Percentiles rank a stretch among this genome's conserved stretches.
Conservation (phyloP, 1,284 basidiomycete species). For the Calocybe gambosa region DNA sequence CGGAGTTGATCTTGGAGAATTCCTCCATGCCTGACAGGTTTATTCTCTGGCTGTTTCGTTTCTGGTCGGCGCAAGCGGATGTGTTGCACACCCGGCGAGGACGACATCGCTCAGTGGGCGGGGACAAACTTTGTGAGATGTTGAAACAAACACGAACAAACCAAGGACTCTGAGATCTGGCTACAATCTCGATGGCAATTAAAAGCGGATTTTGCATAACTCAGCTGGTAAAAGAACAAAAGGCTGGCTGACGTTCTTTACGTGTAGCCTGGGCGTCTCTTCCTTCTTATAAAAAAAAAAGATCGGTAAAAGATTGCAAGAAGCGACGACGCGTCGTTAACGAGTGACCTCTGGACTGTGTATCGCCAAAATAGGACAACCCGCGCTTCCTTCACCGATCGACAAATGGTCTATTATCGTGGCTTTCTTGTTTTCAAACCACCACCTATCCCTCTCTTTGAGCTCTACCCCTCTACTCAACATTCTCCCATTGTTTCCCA, state of each 20-base stretch:
- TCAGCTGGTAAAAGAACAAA: background rate
- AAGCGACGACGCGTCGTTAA: conserved; percentile 12
- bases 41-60: conserved; percentile 27
- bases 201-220: background rate
- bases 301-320: background rate
- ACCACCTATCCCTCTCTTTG: conserved; percentile 22
- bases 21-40: conserved; percentile 47
- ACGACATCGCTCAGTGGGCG: conserved; percentile 22
- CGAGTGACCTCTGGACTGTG: conserved; percentile 12
- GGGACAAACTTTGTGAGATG: background rate
- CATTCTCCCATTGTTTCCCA: conserved; percentile 14
- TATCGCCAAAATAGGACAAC: conserved; percentile 15
- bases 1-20: conserved; percentile 74
- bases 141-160: conserved; percentile 10
- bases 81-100: conserved; percentile 33
- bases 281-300: conserved; percentile 8
- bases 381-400: conserved; percentile 36
- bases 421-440: conserved; percentile 32
- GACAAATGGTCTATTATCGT: conserved; percentile 27
- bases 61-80: conserved; percentile 54
- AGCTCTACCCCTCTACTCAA: conserved; percentile 15
- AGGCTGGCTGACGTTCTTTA: conserved; percentile 2
- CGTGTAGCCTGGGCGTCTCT: conserved; percentile 6
- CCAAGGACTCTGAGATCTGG: conserved; percentile 4
- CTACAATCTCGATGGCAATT: conserved; percentile 13